Base-by-base conservation (phyloP, 257 asterid species). In the Coffea canephora region DNA sequence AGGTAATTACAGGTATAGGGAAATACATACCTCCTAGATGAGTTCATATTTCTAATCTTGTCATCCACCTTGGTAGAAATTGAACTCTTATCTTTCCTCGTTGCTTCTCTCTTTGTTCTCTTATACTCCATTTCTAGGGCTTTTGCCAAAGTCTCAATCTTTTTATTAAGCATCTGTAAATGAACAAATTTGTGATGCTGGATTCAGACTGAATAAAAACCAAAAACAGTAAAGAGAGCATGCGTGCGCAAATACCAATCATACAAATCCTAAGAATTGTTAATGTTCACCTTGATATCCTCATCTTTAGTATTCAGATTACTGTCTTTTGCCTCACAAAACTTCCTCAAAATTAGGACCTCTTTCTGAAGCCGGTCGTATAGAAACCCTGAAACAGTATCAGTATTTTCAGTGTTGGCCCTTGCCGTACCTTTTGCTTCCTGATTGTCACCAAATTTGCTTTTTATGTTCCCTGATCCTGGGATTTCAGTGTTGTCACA, bases 291-390 rank as follows among this genome's bases (percentile, higher is more conserved):
- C 94, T 90, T 90, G 73, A 93, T 90, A 76, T 91, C 96, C 79
- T 91, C 98, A 27, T 91, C 94, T 89, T 91, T 91, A 45, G 94
- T 80, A 61, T 80, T 85, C 87, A 95, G 85, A 74, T 74, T 83
- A 36, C 62, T 54, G 0, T 88, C 94, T 87, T 91, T 93, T 76
- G 83, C 69, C 50, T 89, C 90, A 75, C 90, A 90, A 57, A 85
- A 68, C 85, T 92, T 95, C 85, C 97, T 93, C 87, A 91, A 84
- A 62, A 64, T 81, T 74, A 90, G 80, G 81, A 95, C 96, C 86
- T 95, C 99, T 87, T 86, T 95, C 90, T 95, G 99, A 68, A 93
- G 96, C 85, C 86, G 85, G 85, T 95, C 99, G 45, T 93, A 95
- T 76, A 95, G 71, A 81, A 89, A 85, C 55, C 99, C 99, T 0